These are phyloP conservation scores for Geoglossum glabrum DNA, from an alignment of 495 filamentous ascomycete genomes.

Conservation along the genomic window DNA sequence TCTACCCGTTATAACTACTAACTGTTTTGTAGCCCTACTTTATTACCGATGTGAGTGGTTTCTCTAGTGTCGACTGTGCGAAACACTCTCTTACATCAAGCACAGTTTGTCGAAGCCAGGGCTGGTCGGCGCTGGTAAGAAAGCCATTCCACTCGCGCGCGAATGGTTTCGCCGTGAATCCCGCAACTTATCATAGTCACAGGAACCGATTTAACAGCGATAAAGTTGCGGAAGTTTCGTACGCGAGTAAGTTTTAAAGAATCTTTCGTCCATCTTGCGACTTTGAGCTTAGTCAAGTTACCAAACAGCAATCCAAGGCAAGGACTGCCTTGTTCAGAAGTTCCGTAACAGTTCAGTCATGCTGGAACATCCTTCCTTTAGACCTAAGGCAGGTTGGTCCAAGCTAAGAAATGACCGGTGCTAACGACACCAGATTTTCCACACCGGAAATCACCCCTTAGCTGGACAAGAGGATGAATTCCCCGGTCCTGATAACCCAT, in stretches of 20 bases:
- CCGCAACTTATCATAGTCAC: not conserved
- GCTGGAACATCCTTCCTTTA: constrained; percentile 58
- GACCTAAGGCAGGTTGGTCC: constrained; percentile 47
- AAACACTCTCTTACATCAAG: constrained; percentile 15
- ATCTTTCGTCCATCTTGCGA: not conserved
- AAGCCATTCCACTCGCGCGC: not conserved
- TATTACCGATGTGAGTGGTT: constrained; percentile 6
- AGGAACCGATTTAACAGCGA: constrained; percentile 68
- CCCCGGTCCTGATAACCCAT: constrained; percentile 58
- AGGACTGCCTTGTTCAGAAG: constrained; percentile 74
- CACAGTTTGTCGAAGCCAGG: constrained; percentile 54
- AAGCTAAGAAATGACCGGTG: not conserved
- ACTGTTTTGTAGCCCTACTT: constrained; percentile 5
- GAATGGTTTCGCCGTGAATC: not conserved
- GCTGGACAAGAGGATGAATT: constrained; percentile 46
- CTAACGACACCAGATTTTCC: constrained; percentile 22
- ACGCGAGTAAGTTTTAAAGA: constrained; percentile 50
- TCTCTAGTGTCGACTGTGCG: not conserved
- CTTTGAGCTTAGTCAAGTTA: constrained; percentile 8
- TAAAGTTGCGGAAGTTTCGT: constrained; percentile 79
- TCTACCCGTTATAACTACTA: not conserved
- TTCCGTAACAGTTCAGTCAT: constrained; percentile 95
- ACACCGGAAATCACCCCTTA: constrained; percentile 23
- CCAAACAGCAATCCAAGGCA: constrained; percentile 61
- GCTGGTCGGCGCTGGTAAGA: constrained; percentile 50